These are phyloP conservation scores for Entrophospora sp. DNA, from an alignment of 192 early-diverging fungal genomes.

Conservation along the genomic window DNA sequence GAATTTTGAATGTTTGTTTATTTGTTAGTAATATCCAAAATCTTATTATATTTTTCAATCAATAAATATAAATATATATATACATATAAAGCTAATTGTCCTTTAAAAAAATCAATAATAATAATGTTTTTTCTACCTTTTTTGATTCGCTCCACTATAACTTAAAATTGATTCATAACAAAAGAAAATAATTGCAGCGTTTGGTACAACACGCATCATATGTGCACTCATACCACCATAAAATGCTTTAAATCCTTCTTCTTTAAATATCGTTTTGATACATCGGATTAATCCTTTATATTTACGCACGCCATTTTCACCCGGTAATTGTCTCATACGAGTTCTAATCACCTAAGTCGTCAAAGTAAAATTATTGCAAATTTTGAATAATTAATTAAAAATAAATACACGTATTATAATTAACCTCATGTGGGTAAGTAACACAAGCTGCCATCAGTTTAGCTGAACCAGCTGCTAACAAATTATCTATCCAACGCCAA, in stretches of 20 bases:
- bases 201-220: slow-evolving; percentile 89
- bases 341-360: slow-evolving; percentile 56
- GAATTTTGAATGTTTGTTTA: no score
- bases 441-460: slow-evolving; percentile 81
- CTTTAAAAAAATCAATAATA: no score
- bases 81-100: no score
- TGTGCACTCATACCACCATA: slow-evolving; percentile 96
- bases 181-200: slow-evolving; percentile 92
- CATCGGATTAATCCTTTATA: slow-evolving; percentile 67
- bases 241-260: slow-evolving; percentile 79
- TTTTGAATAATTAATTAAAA: not conserved
- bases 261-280: slow-evolving; percentile 44
- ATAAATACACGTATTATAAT: not conserved
- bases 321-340: slow-evolving; percentile 73
- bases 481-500: slow-evolving; percentile 67
- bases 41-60: no score
- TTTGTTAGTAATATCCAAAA: no score
- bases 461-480: slow-evolving; percentile 72
- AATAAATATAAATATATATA: no score
- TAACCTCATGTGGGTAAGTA: slow-evolving; percentile 94
- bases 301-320: slow-evolving; percentile 53
- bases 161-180: slow-evolving; percentile 70
- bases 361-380: not conserved
- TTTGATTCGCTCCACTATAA: slow-evolving; percentile 17
- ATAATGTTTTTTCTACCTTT: no score